Evolutionary conservation across 2,329 filamentous ascomycete species (phyloP).

Genomic region (Hypoxylon sp.): DNA sequence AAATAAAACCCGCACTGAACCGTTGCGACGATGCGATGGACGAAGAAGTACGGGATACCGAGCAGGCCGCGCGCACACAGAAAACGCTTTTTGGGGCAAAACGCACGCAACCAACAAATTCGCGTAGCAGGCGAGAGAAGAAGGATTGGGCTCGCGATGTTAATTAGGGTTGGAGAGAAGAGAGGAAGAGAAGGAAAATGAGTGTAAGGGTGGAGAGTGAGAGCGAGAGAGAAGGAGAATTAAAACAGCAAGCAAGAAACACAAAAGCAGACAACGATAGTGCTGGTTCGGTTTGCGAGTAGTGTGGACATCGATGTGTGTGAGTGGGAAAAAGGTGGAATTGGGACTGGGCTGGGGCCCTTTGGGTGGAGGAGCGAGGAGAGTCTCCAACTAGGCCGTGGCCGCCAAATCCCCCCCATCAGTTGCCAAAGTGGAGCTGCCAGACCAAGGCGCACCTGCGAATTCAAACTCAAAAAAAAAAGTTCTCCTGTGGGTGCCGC

Average conservation of each 20-base stretch:
- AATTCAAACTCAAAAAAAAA: slow-evolving; percentile 42
- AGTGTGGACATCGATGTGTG: slow-evolving; percentile 48
- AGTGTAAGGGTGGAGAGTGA: slow-evolving; percentile 49
- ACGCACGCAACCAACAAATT: slow-evolving; percentile 54
- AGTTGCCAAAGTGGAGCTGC: slow-evolving; percentile 40
- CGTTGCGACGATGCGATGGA: slow-evolving; percentile 49
- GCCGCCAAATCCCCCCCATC: slow-evolving; percentile 30
- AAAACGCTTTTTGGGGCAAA: slow-evolving; percentile 54
- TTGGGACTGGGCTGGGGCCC: slow-evolving; percentile 46
- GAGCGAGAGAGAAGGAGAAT: slow-evolving; percentile 54
- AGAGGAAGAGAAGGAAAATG: slow-evolving; percentile 43
- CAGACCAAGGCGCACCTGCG: slow-evolving; percentile 30
- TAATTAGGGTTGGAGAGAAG: slow-evolving; percentile 51
- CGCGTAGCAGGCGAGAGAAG: slow-evolving; percentile 50
- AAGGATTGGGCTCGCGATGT: slow-evolving; percentile 44
- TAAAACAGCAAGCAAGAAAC: slow-evolving; percentile 56
- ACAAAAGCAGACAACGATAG: slow-evolving; percentile 54
- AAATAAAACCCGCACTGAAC: slow-evolving; percentile 49
- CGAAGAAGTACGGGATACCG: slow-evolving; percentile 49
- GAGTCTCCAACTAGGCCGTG: slow-evolving; percentile 33
- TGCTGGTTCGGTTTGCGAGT: slow-evolving; percentile 53
- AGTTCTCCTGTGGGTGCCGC: slow-evolving; percentile 31
- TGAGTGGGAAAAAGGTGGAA: slow-evolving; percentile 49
- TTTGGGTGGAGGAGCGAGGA: slow-evolving; percentile 42
- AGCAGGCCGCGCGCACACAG: slow-evolving; percentile 53